Evolutionary conservation across 768 basidiomycete genomes (phyloP), one percentile per base, ranked within the genome.

Genomic region (Boletus huronensis): DNA sequence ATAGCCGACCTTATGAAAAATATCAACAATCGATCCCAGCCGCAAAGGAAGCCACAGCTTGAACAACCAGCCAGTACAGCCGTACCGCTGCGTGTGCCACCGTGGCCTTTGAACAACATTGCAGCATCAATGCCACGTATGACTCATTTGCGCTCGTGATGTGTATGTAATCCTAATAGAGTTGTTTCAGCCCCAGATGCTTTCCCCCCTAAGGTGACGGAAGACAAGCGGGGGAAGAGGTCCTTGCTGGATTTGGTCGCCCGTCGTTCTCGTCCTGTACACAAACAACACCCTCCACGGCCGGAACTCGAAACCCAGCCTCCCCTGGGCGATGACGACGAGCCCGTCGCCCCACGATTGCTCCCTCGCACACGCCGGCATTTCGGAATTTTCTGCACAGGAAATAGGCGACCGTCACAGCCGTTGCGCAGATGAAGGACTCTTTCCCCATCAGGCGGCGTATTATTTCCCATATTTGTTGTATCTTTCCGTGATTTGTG

Each of bases 371-470:
- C 48, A 11, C 63, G 63, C 32, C 63, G 62, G 43, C 60, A 65
- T 42, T 74, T 74, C 42, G 73, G 74, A 44, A 75, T 74, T 52
- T 73, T 75, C 50, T 74, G 74, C 52, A 73, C 71, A 40, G 63
- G 67, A 56, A 74, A 65, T 42, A 68, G 54, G 26, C 55, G 53
- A 25, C 48, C 50, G 11, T 52, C 57, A 47, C 59, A 59, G 52
- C 57, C 34, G 32, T 42, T 31, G 35, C 48, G 51, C 25, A 51
- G 58, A 34, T 65, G 38, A 67, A 16, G 2, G 5, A 16, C 7
- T 28, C 23, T 34, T 43, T 32, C 38, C 28, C 40, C 17, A 35
- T 23, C 29, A 28, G 14, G 52, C 57, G 16, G 51, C 54, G 53
- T 34, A 28, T 28, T 32, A 40, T 25, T 50, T 31, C 34, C 31